Percentiles rank a stretch among this genome's conserved stretches.
Evolutionary conservation across 2,329 filamentous ascomycete genomes (phyloP).

Genomic region (Penicillium sp.): DNA sequence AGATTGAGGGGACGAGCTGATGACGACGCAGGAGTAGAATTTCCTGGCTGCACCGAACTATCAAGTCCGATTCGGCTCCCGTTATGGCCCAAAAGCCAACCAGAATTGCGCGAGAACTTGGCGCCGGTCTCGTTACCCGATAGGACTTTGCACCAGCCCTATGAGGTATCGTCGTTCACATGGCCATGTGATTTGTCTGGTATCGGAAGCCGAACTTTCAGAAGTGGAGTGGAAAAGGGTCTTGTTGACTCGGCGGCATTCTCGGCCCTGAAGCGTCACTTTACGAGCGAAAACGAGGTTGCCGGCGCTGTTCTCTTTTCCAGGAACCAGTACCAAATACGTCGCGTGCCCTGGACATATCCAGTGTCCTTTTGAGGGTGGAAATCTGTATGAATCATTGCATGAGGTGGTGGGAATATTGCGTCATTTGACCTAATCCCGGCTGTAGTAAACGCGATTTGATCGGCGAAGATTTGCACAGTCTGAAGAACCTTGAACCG

Average conservation of each 20-base stretch:
- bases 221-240: not conserved
- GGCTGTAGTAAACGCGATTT: not conserved
- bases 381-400: not conserved
- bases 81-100: not conserved
- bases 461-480: slow-evolving; percentile 4
- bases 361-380: not conserved
- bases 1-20: not conserved
- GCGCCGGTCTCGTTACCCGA: slow-evolving; percentile 3
- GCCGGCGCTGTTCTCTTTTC: not conserved
- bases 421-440: slow-evolving; percentile 14
- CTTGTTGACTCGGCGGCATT: not conserved
- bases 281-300: not conserved
- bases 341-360: not conserved
- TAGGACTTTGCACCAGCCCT: slow-evolving; percentile 3
- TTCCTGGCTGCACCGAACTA: slow-evolving; percentile 2
- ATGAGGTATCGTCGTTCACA: not conserved
- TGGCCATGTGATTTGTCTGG: not conserved
- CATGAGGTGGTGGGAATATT: slow-evolving; percentile 10
- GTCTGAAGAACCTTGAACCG: not conserved
- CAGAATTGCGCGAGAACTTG: slow-evolving; percentile 8
- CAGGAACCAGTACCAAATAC: not conserved
- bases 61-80: not conserved
- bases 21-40: not conserved
- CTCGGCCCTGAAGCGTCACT: not conserved
- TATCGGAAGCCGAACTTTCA: not conserved